Evolutionary conservation across 2,329 filamentous ascomycete genomes (phyloP), one percentile per base, ranked within the genome.

Genomic region (Magnaporthiopsis rhizophila): DNA sequence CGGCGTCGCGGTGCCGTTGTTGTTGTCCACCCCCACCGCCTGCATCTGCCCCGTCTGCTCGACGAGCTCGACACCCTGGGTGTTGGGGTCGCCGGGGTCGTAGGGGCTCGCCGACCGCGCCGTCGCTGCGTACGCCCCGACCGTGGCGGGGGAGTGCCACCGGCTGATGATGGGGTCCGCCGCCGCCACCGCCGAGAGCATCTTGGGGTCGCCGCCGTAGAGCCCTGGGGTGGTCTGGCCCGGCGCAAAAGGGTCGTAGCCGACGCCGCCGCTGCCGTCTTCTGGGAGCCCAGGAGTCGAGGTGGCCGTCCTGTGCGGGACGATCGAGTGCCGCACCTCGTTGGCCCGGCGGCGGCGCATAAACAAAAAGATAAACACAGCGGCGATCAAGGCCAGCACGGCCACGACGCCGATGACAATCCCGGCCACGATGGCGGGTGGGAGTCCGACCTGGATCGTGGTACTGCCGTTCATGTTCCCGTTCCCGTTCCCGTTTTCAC

Each of bases 341-440:
- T 24, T 36, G 13, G 56, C 26, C 34, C 28, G 38, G 30, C 62
- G 56, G 8, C 62, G 56, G 24, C 62, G 62, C 21, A 59, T 50
- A 18, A 59, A 53, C 21, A 59, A 7, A 34, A 63, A 63, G 8
- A 59, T 21, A 9, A n/a, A 34, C 3, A 26, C n/a, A 15, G 56
- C 32, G 1, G 58, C 58, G 18, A 63, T 13, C 15, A 63, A 36
- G 4, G 62, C 62, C 8, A 63, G 21, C 13, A 57, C 62, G 56
- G 36, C 36, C 4, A 38, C 36, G 11, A 57, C 56, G 12, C 62
- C 62, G 36, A 63, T 30, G 21, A 57, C 62, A n/a, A 63, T 53
- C 13, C 62, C 62, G 28, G 62, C 62, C 7, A 63, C 59, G 34
- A 57, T 34, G 26, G 56, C 62, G 11, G 62, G 26, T n/a, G 62